Conservation (phyloP, 306 rosid genomes). For the Lathyrus aphaca region DNA sequence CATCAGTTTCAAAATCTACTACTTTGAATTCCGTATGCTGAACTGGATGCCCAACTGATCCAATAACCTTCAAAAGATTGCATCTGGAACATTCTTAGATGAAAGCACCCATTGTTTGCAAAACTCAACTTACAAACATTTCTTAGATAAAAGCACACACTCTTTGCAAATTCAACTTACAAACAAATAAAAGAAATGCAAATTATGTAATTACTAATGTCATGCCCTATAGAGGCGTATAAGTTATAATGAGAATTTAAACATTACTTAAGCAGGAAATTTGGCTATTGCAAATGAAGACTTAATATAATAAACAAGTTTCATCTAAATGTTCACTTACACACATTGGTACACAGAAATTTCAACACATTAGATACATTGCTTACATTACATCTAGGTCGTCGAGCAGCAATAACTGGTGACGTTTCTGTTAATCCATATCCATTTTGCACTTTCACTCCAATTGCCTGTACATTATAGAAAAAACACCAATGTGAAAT, state of each 20-base stretch:
- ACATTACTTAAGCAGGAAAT: constrained; percentile 9
- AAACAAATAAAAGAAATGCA: constrained; percentile 20
- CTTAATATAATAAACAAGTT: constrained; percentile 7
- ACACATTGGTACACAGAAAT: constrained; percentile 8
- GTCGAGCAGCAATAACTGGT: constrained; percentile 83
- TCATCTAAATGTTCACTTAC: constrained; percentile 9
- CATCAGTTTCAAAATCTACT: constrained; percentile 72
- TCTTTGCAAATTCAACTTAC: constrained; percentile 31
- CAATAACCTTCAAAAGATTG: constrained; percentile 81
- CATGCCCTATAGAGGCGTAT: constrained; percentile 5
- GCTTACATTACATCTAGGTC: constrained; percentile 77
- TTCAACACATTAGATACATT: constrained; percentile 20
- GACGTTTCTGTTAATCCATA: constrained; percentile 94
- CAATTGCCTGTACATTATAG: constrained; percentile 71
- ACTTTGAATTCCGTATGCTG: constrained; percentile 72
- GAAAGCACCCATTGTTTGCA: constrained; percentile 44
- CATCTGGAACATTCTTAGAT: constrained; percentile 51
- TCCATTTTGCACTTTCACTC: constrained; percentile 85
- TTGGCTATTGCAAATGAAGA: constrained; percentile 19
- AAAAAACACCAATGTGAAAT: constrained; percentile 9
- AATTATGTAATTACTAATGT: constrained; percentile 2
- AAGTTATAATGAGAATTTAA: not conserved
- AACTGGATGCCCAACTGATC: constrained; percentile 89
- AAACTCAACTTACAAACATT: constrained; percentile 25
- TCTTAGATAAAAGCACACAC: constrained; percentile 50